Evolutionary conservation across 352 stramenopile species (phyloP).

Genomic region (Phytopythium sindhum): DNA sequence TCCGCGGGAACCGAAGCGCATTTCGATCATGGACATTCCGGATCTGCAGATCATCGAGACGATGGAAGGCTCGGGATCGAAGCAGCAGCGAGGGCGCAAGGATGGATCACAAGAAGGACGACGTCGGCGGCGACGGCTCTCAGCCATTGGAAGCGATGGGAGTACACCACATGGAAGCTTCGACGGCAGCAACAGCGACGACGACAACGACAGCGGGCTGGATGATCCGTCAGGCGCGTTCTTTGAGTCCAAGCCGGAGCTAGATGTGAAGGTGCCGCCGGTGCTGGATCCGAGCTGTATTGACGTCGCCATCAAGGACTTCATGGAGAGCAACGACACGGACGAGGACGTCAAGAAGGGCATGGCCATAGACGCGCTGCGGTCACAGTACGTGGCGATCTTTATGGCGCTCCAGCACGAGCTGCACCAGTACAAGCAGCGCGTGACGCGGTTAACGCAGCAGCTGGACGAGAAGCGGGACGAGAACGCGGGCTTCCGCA

Average conservation of each 20-base stretch:
- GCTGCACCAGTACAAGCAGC: slow-evolving; percentile 53
- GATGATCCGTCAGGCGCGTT: not conserved
- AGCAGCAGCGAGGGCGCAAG: not conserved
- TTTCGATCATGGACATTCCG: slow-evolving; percentile 65
- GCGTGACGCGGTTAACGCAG: slow-evolving; percentile 40
- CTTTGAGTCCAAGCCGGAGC: slow-evolving; percentile 11
- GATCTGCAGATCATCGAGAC: slow-evolving; percentile 67
- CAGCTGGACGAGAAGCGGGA: slow-evolving; percentile 58
- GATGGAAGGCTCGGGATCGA: slow-evolving; percentile 17
- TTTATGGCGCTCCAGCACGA: slow-evolving; percentile 64
- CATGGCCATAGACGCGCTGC: slow-evolving; percentile 32
- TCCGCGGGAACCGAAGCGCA: slow-evolving; percentile 42
- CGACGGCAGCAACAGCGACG: slow-evolving; percentile 13
- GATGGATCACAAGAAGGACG: not conserved
- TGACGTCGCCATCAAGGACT: slow-evolving; percentile 52
- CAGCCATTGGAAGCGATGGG: slow-evolving; percentile 13
- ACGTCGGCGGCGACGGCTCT: slow-evolving; percentile 13
- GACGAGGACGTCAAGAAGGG: slow-evolving; percentile 9
- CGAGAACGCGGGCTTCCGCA: slow-evolving; percentile 53
- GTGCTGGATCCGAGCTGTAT: slow-evolving; percentile 30
- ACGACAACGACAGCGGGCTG: slow-evolving; percentile 8
- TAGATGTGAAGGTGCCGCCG: slow-evolving; percentile 5
- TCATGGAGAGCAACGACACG: slow-evolving; percentile 22
- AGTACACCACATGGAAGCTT: slow-evolving; percentile 18
- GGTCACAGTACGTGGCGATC: slow-evolving; percentile 58